A percentile compares a stretch with the other conserved stretches of the same genome.
These are phyloP conservation scores for Dryadomyces sulphureus DNA, from an alignment of 2,329 filamentous ascomycete genomes.

Conservation along the genomic window DNA sequence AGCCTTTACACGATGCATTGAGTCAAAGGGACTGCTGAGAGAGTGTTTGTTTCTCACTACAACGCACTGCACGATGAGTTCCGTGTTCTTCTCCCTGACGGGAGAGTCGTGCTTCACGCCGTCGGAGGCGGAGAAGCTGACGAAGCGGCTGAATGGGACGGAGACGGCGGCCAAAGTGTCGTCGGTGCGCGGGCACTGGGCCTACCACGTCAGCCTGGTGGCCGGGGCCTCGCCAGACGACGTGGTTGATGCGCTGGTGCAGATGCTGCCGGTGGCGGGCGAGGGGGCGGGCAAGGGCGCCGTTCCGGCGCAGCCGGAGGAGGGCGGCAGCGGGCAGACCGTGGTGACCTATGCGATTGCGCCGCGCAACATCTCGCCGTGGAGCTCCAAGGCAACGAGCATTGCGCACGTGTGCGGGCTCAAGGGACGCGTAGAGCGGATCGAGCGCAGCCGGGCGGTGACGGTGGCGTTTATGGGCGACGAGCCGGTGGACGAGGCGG, in stretches of 20 bases:
- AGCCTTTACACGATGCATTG: no score
- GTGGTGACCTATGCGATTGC: constrained; percentile 50
- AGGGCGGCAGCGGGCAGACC: no score
- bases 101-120: constrained; percentile 29
- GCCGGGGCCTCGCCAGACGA: constrained; percentile 27
- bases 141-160: constrained; percentile 24
- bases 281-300: constrained; percentile 15
- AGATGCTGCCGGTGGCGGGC: constrained; percentile 27
- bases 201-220: constrained; percentile 53
- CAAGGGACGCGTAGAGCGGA: constrained; percentile 52
- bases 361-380: constrained; percentile 82
- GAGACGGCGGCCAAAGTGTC: constrained; percentile 27
- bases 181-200: constrained; percentile 36
- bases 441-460: constrained; percentile 76
- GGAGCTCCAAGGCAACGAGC: constrained; percentile 91
- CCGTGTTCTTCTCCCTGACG: constrained; percentile 11
- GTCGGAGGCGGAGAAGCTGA: constrained; percentile 29
- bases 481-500: constrained; percentile 29
- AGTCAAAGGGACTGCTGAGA: no score
- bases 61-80: constrained; percentile 4
- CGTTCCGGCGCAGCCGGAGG: constrained; percentile 29
- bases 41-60: neutral
- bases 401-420: constrained; percentile 88
- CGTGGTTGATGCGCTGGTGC: constrained; percentile 24
- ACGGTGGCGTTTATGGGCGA: constrained; percentile 46